Evolutionary conservation across 257 asterid genomes (phyloP), one percentile per base, ranked within the genome.

Genomic region (Penstemon barbatus): DNA sequence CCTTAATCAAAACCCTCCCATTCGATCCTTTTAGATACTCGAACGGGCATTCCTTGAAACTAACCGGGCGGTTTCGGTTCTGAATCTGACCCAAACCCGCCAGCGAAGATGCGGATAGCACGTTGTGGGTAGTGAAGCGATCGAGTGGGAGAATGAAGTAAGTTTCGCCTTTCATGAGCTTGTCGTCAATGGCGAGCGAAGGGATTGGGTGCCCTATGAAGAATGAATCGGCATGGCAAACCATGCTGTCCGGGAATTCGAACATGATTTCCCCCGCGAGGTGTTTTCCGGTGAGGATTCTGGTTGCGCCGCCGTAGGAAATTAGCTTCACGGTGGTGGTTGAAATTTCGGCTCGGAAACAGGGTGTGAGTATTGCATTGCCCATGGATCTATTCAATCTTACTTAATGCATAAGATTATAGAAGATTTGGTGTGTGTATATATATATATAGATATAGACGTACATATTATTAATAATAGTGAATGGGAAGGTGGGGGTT

Each of bases 221-320:
- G 87, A 91, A 91, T 0, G 97, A 88, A 55, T 77, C 91, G 36
- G 91, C 93, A 72, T 78, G 85, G 81, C 96, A 88, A 3, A 91
- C 81, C 81, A 84, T 77, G 66, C 68, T 81, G 53, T 86, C 88
- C 0, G 97, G 97, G 66, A 81, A 91, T 79, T 91, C 87, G 78
- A 88, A 88, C 96, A 85, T 86, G 59, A 91, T 76, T 73, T 86
- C 87, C 1, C 95, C 97, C 65, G 92, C 97, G 38, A 86, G 72
- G 71, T 50, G 83, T 46, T 77, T 81, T 0, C 89, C 75, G 44
- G 61, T 11, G 12, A 91, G 77, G 39, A 51, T 56, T 60, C 81
- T 77, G 10, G 81, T 77, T 57, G 65, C 77, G 64, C 96, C 96
- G 52, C 83, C 89, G 45, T 76, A 42, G 44, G 77, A 58, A 10